Conservation (phyloP, 345 rosid species). For the Abelmoschus esculentus region DNA sequence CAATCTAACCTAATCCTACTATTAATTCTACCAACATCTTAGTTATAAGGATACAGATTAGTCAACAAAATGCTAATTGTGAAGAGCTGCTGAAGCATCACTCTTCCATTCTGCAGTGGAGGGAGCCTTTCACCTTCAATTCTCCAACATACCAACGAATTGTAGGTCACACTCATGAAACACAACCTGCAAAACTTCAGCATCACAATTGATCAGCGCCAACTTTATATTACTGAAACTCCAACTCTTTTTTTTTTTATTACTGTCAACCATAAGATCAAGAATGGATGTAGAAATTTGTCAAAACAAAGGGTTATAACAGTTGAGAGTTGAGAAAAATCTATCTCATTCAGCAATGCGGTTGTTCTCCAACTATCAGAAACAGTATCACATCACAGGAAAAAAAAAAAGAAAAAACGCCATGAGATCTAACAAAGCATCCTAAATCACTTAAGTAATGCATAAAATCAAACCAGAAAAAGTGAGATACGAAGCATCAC, state of each 20-base stretch:
- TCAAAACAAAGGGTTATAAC: background rate
- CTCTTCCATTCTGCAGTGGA: background rate
- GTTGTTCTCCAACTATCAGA: background rate
- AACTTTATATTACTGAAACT: constrained; percentile 22
- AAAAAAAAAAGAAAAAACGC: background rate
- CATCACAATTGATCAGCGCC: constrained; percentile 20
- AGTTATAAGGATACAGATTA: too few relatives aligned
- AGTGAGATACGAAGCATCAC: background rate
- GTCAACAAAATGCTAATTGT: too few relatives aligned
- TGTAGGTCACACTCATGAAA: constrained; percentile 17
- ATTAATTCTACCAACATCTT: too few relatives aligned
- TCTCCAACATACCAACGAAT: constrained; percentile 19
- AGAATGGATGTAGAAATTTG: background rate
- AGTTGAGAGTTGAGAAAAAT: background rate
- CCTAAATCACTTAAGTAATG: background rate
- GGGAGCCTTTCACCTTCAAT: constrained; percentile 2
- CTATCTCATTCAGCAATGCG: background rate
- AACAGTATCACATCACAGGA: background rate
- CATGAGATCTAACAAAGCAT: background rate
- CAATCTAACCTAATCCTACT: too few relatives aligned
- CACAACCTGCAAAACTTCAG: constrained; percentile 12
- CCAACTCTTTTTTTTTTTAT: background rate
- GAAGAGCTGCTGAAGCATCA: too few relatives aligned
- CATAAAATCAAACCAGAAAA: background rate
- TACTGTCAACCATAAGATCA: background rate